Percentiles rank a stretch among this genome's conserved stretches.
phyloP scores from a whole-genome alignment of 73 alveolate genomes.

The Uronychia binucleata region DNA sequence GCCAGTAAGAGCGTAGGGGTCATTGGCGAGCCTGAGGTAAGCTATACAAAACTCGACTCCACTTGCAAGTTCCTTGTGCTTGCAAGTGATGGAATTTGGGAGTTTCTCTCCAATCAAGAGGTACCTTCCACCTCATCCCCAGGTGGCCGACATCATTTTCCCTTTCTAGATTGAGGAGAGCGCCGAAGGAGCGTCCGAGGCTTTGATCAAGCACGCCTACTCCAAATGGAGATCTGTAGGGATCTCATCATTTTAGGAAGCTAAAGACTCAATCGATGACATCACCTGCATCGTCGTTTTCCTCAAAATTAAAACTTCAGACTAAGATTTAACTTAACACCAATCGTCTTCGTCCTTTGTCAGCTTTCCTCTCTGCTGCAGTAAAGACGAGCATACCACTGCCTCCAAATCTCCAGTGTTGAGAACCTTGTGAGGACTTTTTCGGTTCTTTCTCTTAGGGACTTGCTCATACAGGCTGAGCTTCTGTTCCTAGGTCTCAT shows the following conservation, averaged over 20 bases:
- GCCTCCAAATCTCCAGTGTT: not conserved
- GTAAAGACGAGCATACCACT: not conserved
- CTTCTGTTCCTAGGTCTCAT: not conserved
- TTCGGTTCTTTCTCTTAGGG: not conserved
- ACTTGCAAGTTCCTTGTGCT: slow-evolving; percentile 8
- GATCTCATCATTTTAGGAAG: slow-evolving; percentile 5
- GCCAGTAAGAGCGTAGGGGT: slow-evolving; percentile 67
- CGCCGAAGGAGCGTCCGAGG: slow-evolving; percentile 9
- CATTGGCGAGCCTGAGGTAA: slow-evolving; percentile 57
- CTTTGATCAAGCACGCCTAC: slow-evolving; percentile 59
- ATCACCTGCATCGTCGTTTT: slow-evolving; percentile 74
- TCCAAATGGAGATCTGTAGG: slow-evolving; percentile 83
- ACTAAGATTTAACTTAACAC: not conserved
- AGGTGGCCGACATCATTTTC: not conserved
- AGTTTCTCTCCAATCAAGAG: slow-evolving; percentile 19
- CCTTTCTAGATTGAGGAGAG: not conserved
- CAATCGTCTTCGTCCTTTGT: not conserved
- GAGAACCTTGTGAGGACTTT: not conserved
- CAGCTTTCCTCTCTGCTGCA: not conserved
- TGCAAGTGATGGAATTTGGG: slow-evolving; percentile 32
- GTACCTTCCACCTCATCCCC: not conserved
- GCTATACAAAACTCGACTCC: not conserved
- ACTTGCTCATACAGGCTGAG: not conserved
- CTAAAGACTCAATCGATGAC: slow-evolving; percentile 71
- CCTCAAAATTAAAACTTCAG: slow-evolving; percentile 3